A percentile compares a stretch with the other conserved stretches of the same genome.
Evolutionary conservation across 441 rosid species (phyloP).

Genomic region (Jatropha multifida): DNA sequence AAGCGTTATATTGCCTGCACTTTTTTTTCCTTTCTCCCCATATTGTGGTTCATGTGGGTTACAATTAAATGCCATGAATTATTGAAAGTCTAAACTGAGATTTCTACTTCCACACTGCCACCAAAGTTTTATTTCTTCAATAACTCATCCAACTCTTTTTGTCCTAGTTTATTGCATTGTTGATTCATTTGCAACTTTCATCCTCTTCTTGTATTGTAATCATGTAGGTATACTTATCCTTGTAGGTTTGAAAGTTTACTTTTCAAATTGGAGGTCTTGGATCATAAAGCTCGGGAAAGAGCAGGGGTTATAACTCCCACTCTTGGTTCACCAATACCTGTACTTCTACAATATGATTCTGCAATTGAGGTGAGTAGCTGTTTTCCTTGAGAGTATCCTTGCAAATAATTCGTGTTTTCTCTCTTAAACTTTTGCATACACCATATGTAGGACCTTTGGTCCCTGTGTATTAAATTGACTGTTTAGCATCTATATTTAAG

Average conservation of each 20-base stretch:
- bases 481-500: not conserved
- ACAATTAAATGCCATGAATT: not conserved
- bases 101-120: not conserved
- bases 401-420: constrained; percentile 4
- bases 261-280: constrained; percentile 91
- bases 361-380: constrained; percentile 67
- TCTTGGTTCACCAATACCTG: constrained; percentile 82
- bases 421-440: not conserved
- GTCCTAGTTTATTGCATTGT: not conserved
- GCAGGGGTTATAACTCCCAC: constrained; percentile 86
- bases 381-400: constrained; percentile 19
- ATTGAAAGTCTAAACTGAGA: not conserved
- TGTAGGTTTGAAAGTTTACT: constrained; percentile 77
- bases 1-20: not conserved
- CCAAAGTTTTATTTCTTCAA: not conserved
- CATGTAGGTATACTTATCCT: constrained; percentile 13
- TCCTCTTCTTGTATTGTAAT: constrained; percentile 11
- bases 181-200: constrained; percentile 5
- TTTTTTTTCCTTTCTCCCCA: not conserved
- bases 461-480: not conserved
- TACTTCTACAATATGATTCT: constrained; percentile 74
- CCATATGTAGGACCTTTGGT: not conserved
- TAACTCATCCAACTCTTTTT: not conserved
- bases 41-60: not conserved
- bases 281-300: constrained; percentile 97